phyloP scores from a whole-genome alignment of 2,329 filamentous ascomycete genomes.

The Talaromyces sp. region DNA sequence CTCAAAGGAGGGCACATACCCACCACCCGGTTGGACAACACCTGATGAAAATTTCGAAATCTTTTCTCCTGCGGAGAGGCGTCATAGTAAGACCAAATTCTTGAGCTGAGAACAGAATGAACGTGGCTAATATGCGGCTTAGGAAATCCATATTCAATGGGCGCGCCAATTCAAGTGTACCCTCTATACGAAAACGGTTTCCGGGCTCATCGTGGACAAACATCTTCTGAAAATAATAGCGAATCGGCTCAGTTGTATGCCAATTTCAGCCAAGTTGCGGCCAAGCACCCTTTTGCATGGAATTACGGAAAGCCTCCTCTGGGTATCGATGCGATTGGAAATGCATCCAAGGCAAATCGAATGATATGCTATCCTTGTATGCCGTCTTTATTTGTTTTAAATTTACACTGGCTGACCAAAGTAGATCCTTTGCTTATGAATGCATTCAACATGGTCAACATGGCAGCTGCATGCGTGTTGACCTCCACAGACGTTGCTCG shows the following conservation, averaged over 20 bases:
- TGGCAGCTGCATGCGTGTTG: constrained; percentile 56
- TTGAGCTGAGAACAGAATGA: not conserved
- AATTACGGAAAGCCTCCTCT: constrained; percentile 45
- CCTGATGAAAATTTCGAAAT: constrained; percentile 46
- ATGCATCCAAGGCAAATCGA: constrained; percentile 52
- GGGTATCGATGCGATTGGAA: constrained; percentile 49
- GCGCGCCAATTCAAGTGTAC: constrained; percentile 62
- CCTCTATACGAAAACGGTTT: constrained; percentile 63
- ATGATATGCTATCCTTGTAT: constrained; percentile 66
- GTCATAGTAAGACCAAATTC: constrained; percentile 21
- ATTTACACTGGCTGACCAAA: not conserved
- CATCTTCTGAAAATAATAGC: constrained; percentile 49
- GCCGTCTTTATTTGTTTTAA: constrained; percentile 16
- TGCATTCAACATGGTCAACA: constrained; percentile 64
- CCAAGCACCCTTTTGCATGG: constrained; percentile 53
- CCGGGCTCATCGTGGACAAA: constrained; percentile 52
- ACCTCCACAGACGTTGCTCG: constrained; percentile 54
- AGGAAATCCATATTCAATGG: constrained; percentile 54
- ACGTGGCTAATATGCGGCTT: not conserved
- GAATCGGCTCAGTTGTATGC: constrained; percentile 59
- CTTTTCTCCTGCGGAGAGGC: constrained; percentile 47
- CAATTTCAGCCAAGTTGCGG: constrained; percentile 54
- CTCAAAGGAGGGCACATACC: constrained; percentile 47
- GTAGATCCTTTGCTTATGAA: constrained; percentile 66
- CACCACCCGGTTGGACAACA: constrained; percentile 57